Evolutionary conservation across 192 early-diverging fungal genomes (phyloP), one percentile per base, ranked within the genome.

Genomic region (Umbelopsis sp.): DNA sequence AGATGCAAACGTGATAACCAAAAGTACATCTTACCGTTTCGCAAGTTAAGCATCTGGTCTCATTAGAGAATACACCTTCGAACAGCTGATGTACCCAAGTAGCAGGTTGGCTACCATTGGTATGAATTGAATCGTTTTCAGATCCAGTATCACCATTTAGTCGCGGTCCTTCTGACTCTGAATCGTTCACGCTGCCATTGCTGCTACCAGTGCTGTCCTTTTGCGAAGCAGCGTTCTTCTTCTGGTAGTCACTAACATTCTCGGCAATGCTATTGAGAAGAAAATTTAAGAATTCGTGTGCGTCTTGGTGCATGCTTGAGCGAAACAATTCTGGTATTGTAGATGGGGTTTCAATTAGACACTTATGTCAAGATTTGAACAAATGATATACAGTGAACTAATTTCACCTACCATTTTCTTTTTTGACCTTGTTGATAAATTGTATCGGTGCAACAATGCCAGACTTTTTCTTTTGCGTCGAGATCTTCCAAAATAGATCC

Each of bases 281-380:
- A 77, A 91, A 98, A 84, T 98, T 98, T 41, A 99, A 82, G 75
- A 98, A 96, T 81, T 99, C 98, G 77, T 99, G 98, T 0, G 96
- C 97, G 79, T 99, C 98, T 78, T 99, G 98, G 77, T 99, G 98
- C 84, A 91, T 91, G 29, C 92, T 96, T 72, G 91, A 90, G 52
- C 94, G 88, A 74, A 98, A 99, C 21, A 97, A 77, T 77, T 97
- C 96, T 95, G 77, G 4, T 47, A n/a, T 43, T 2, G 29, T 62
- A 53, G 26, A 8, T 3, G 26, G 22, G 2, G 14, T 53, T 26
- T 53, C 24, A 25, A 53, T 53, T 6, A 41, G 38, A 6, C 12
- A 41, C 12, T 41, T 3, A 6, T 11, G 4, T 41, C 4, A 11
- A n/a, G 0, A 1, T 41, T 26, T 25, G 1, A 34, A 16, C 52